phyloP scores from a whole-genome alignment of 2,329 filamentous ascomycete species.

The Microsporum canis region DNA sequence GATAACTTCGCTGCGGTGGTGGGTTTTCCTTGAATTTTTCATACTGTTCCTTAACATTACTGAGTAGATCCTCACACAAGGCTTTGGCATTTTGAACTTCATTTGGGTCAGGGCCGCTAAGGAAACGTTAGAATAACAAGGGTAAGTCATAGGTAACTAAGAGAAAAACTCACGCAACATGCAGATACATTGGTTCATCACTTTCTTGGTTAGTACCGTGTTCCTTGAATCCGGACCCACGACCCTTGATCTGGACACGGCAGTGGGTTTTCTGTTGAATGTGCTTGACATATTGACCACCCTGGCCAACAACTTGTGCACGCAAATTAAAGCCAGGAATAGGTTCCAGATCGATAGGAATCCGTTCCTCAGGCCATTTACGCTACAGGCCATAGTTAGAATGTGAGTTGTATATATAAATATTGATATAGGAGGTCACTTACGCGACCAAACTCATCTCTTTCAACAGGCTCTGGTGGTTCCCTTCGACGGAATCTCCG shows the following conservation, averaged over 20 bases:
- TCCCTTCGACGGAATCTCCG: conserved; percentile 79
- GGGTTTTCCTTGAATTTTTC: conserved; percentile 74
- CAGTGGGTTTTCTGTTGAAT: conserved; percentile 93
- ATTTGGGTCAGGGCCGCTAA: conserved; percentile 70
- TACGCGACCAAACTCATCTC: conserved; percentile 84
- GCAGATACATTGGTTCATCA: conserved; percentile 92
- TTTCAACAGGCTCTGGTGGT: conserved; percentile 63
- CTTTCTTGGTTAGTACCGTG: conserved; percentile 77
- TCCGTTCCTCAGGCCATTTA: conserved; percentile 98
- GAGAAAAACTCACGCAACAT: conserved; percentile 64
- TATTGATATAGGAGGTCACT: conserved; percentile 18
- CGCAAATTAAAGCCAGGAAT: conserved; percentile 91
- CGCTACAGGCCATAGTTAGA: conserved; percentile 44
- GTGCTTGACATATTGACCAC: conserved; percentile 92
- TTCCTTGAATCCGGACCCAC: conserved; percentile 88
- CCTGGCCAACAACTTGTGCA: conserved; percentile 89
- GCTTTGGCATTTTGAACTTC: conserved; percentile 81
- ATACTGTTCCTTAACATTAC: conserved; percentile 79
- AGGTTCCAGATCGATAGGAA: conserved; percentile 80
- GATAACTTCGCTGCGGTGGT: conserved; percentile 53
- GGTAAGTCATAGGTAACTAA: neutral
- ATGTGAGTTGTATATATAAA: conserved; percentile 18
- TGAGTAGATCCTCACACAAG: conserved; percentile 76
- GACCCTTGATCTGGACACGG: conserved; percentile 95
- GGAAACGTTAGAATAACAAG: conserved; percentile 23